Conservation (phyloP, 352 stramenopile genomes). For the Saprolegnia diclina region DNA sequence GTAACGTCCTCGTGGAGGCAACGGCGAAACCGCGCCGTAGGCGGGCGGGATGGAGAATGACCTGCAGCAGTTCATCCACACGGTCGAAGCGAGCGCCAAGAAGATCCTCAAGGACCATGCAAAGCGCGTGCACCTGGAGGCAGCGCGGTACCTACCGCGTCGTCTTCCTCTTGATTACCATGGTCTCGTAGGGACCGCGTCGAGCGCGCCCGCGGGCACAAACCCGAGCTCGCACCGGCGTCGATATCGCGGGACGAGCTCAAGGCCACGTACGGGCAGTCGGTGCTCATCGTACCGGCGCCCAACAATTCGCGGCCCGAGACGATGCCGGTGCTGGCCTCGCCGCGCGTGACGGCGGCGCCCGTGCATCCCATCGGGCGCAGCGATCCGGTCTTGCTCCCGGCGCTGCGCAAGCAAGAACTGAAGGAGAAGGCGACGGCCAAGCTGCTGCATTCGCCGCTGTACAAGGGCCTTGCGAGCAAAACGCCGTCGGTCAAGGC, state of each 20-base stretch:
- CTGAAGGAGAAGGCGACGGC: slow-evolving; percentile 1
- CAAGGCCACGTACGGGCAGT: slow-evolving; percentile 47
- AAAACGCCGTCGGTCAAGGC: slow-evolving; percentile 40
- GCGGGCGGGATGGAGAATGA: slow-evolving; percentile 39
- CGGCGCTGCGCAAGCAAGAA: slow-evolving; percentile 25
- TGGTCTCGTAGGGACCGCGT: slow-evolving; percentile 9
- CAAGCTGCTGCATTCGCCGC: slow-evolving; percentile 62
- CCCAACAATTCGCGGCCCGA: slow-evolving; percentile 29
- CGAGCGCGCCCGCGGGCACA: slow-evolving; percentile 21
- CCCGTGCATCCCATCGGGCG: slow-evolving; percentile 35
- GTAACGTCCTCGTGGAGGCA: no score
- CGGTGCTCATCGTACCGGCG: slow-evolving; percentile 46
- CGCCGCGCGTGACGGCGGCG: slow-evolving; percentile 28
- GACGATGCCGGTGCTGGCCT: not conserved
- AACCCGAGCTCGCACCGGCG: slow-evolving; percentile 25
- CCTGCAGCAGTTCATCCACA: slow-evolving; percentile 74
- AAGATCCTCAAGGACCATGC: slow-evolving; percentile 81
- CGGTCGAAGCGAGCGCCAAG: slow-evolving; percentile 60
- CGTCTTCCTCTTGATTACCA: slow-evolving; percentile 35
- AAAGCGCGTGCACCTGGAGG: slow-evolving; percentile 58
- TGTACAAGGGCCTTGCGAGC: slow-evolving; percentile 63
- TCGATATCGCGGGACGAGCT: slow-evolving; percentile 50
- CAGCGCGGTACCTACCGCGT: slow-evolving; percentile 41
- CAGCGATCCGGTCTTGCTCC: slow-evolving; percentile 9
- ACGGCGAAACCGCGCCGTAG: not conserved